Evolutionary conservation across 2,329 filamentous ascomycete genomes (phyloP).

Genomic region (Scytalidium lignicola): DNA sequence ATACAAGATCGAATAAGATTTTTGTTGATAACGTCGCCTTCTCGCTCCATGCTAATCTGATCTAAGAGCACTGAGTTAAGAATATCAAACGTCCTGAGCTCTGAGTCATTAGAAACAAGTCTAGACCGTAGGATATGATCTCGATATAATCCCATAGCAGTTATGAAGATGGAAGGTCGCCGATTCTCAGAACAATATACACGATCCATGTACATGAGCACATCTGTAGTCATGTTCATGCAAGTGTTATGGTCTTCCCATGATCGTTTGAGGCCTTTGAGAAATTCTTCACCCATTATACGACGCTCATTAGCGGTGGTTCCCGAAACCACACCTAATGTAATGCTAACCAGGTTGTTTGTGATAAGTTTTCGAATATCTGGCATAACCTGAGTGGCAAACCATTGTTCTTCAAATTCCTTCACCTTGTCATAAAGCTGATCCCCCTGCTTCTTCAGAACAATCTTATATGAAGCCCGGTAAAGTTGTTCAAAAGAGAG

Average conservation of each 20-base stretch:
- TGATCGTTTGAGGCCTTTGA: conserved; percentile 67
- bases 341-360: conserved; percentile 55
- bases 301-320: conserved; percentile 74
- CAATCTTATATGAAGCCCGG: conserved; percentile 88
- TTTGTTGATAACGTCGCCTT: conserved; percentile 84
- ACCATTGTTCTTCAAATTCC: conserved; percentile 76
- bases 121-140: conserved; percentile 72
- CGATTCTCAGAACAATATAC: conserved; percentile 71
- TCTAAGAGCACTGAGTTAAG: conserved; percentile 80
- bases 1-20: conserved; percentile 76
- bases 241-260: conserved; percentile 89
- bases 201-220: conserved; percentile 96
- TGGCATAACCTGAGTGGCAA: conserved; percentile 66
- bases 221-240: conserved; percentile 95
- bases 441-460: conserved; percentile 80
- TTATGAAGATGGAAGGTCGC: conserved; percentile 73
- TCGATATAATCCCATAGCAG: conserved; percentile 82
- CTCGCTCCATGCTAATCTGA: conserved; percentile 86
- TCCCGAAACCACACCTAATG: conserved; percentile 50
- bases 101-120: conserved; percentile 36
- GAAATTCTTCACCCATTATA: conserved; percentile 75
- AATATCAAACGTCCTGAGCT: conserved; percentile 61
- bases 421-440: conserved; percentile 77
- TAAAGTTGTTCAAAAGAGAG: conserved; percentile 96
- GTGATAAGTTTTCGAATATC: conserved; percentile 68